Evolutionary conservation across 108 stramenopile genomes (phyloP), one percentile per base, ranked within the genome.

Genomic region (Cyclostephanos tholiformis): DNA sequence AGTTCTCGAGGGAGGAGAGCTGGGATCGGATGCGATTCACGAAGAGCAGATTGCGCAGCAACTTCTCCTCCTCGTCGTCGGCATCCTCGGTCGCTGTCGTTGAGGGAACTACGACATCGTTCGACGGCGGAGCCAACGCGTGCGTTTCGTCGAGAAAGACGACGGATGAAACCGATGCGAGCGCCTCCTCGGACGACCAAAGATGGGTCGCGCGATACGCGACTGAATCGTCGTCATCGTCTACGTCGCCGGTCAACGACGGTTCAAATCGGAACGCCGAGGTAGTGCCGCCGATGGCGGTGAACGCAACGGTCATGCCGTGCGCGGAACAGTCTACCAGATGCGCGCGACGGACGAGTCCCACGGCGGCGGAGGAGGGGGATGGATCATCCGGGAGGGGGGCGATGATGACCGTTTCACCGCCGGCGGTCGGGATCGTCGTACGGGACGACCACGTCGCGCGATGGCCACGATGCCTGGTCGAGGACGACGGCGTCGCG

Each of bases 131-230:
- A 3, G 22, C 52, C 10, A 74, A 41, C 41, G 87, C 64, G 71
- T 91, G 90, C 39, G 88, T 90, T 38, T 89, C 90, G 77, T 95
- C 94, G 38, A 95, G 67, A 51, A 95, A 79, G 29, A 91, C 51
- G 16, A 77, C 91, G 9, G 87, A 85, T 4, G 89, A 77, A 11
- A 91, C 36, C 29, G 76, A 79, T 4, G 83, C 76, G 53, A 95
- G 63, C 16, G 87, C 91, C 66, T 95, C 94, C 62, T 95, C 91
- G 3, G 84, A 63, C 14, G 86, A 84, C 94, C 94, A 95, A 10
- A 69, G 68, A 39, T 82, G 65, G 8, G 55, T 82, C n/a, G 53
- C 50, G 25, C 38, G 41, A 25, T 76, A 61, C 6, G 20, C 57
- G 11, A 38, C 35, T 2, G 35, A 3, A 60, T 57, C 22, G 38